Base-by-base conservation (phyloP, 805 yeast genomes). In the Wickerhamomyces queroliae region DNA sequence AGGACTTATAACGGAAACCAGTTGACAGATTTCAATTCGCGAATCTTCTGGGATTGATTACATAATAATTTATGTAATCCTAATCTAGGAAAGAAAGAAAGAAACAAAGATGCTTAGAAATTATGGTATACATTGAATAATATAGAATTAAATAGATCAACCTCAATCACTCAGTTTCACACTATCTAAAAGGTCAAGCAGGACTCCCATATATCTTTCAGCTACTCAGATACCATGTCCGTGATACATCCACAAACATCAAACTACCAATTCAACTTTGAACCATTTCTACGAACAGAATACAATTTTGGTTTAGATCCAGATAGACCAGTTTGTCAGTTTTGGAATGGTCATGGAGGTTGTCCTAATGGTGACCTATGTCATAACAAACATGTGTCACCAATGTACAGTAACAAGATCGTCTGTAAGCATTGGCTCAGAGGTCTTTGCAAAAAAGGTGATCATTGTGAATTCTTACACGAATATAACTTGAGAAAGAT, bases 351-450 rank as follows among this genome's bases (percentile, higher is more conserved):
- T 36, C 77, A 84, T 29, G 70, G 69, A 17, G 79, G 83, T 13
- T 91, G 98, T 62, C 96, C 97, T 3, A 70, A 81, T 43, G 96
- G 97, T 7, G 67, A 72, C n/a, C 72, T 72, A 36, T 91, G 98
- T 58, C 90, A 90, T 17, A 80, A 86, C 63, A 85, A 89, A 55
- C 98, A 91, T 63, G 82, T 82, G 25, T 74, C 78, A 37, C 79
- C 76, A 38, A 73, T 72, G 35, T 78, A 76, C 54, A 69, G 73
- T 38, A 82, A 82, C 59, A 82, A 83, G 59, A 87, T 93, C 39
- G 99, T 93, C 5, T 93, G 99, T 61, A 91, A 93, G 70, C 97
- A 93, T 67, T 93, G 99, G 99, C 75, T 93, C 26, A 76, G 97
- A 48, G 99, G 99, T 0, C 73, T 93, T 26, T 93, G 99, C 64